These are phyloP conservation scores for Colletotrichum noveboracense DNA, from an alignment of 2,329 filamentous ascomycete genomes.

Conservation along the genomic window DNA sequence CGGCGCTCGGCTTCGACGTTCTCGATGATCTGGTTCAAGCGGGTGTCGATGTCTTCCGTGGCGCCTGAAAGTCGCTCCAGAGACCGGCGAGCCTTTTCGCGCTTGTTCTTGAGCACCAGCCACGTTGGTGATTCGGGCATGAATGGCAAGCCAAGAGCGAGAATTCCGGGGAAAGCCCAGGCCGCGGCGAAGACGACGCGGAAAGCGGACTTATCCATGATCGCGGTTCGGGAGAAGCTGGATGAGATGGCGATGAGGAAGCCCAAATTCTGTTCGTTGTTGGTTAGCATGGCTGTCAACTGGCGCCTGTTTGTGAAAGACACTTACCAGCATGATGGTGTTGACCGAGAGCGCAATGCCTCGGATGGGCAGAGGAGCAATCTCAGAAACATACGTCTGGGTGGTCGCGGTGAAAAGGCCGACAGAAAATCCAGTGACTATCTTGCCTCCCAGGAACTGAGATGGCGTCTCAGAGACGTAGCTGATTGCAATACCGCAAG, in stretches of 20 bases:
- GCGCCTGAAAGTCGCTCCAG: slow-evolving; percentile 31
- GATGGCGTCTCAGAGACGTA: slow-evolving; percentile 17
- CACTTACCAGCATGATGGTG: slow-evolving; percentile 42
- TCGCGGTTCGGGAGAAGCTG: slow-evolving; percentile 38
- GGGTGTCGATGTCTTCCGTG: slow-evolving; percentile 34
- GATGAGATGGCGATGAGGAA: slow-evolving; percentile 35
- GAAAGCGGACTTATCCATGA: slow-evolving; percentile 34
- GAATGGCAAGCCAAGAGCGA: slow-evolving; percentile 21
- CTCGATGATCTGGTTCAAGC: slow-evolving; percentile 41
- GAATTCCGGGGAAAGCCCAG: slow-evolving; percentile 32
- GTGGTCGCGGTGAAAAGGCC: slow-evolving; percentile 22
- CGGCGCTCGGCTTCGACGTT: slow-evolving; percentile 40
- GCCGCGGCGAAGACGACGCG: slow-evolving; percentile 35
- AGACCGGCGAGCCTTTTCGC: slow-evolving; percentile 33
- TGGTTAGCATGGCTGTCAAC: not conserved
- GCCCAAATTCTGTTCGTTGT: slow-evolving; percentile 8
- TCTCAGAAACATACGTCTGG: slow-evolving; percentile 41
- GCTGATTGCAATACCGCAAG: slow-evolving; percentile 23
- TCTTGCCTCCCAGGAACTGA: slow-evolving; percentile 26
- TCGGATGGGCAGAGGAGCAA: slow-evolving; percentile 35
- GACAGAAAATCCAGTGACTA: slow-evolving; percentile 23
- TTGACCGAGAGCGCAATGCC: slow-evolving; percentile 42
- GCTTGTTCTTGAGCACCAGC: slow-evolving; percentile 36
- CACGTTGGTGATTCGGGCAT: slow-evolving; percentile 46
- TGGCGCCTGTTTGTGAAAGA: not conserved